Percentiles rank a stretch among this genome's conserved stretches.
Evolutionary conservation across 164 flowering plant species (phyloP).

Genomic region (Stephania japonica): DNA sequence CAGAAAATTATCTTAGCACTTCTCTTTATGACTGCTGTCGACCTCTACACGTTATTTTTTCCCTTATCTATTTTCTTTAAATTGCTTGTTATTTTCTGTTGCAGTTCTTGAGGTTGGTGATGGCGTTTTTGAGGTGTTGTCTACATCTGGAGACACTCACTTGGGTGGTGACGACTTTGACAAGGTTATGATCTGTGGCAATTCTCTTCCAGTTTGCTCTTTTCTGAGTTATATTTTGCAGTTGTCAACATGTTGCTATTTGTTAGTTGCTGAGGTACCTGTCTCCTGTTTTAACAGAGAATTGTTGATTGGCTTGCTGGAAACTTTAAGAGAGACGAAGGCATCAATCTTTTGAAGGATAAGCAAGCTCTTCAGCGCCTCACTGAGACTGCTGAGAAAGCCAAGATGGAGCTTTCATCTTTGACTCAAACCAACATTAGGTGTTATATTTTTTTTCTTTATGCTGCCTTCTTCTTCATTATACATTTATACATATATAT

Average conservation of each 20-base stretch:
- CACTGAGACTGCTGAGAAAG: constrained; percentile 70
- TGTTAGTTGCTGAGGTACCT: neutral
- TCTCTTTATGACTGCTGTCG: too few species aligned
- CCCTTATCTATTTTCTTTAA: neutral
- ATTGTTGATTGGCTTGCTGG: constrained; percentile 72
- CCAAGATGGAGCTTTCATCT: constrained; percentile 66
- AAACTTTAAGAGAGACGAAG: constrained; percentile 70
- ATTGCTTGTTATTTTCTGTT: constrained; percentile 2
- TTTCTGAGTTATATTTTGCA: neutral
- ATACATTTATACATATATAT: too few species aligned
- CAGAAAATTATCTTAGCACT: too few species aligned
- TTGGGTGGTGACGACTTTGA: constrained; percentile 92
- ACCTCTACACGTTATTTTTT: too few species aligned
- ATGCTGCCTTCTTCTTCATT: neutral
- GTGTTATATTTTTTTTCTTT: constrained; percentile 16
- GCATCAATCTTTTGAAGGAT: constrained; percentile 66
- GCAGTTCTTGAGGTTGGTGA: constrained; percentile 94
- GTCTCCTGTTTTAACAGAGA: constrained; percentile 26
- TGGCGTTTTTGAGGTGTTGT: constrained; percentile 87
- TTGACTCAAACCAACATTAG: constrained; percentile 62
- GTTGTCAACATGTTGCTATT: too few species aligned
- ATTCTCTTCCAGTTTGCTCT: neutral
- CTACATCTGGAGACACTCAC: constrained; percentile 88
- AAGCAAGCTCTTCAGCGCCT: constrained; percentile 66
- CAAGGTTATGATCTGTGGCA: constrained; percentile 42